Evolutionary conservation across 1,139 yeast species (phyloP).

Genomic region (Hyphopichia wangnamkhiaoensis): DNA sequence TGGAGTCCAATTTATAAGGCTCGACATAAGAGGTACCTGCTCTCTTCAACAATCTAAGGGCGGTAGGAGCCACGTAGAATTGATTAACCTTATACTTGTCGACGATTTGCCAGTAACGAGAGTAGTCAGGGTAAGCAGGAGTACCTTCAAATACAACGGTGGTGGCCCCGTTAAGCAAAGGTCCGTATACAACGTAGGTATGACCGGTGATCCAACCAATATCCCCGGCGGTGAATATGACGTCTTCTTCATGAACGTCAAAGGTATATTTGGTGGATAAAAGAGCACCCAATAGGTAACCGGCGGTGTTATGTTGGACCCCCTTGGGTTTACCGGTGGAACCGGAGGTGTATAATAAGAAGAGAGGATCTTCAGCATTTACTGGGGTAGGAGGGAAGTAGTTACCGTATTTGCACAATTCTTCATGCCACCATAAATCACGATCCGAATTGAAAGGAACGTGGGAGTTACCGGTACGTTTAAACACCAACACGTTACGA

Average conservation of each 20-base stretch:
- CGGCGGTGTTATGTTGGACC: conserved; percentile 75
- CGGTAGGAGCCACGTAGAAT: conserved; percentile 90
- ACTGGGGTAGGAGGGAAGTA: conserved; percentile 64
- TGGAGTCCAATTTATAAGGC: conserved; percentile 61
- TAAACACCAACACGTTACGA: conserved; percentile 66
- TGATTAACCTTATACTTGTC: conserved; percentile 77
- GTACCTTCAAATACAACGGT: conserved; percentile 85
- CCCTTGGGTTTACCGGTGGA: conserved; percentile 74
- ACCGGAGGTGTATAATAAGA: conserved; percentile 67
- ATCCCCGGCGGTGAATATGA: conserved; percentile 82
- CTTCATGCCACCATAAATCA: conserved; percentile 85
- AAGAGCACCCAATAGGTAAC: conserved; percentile 71
- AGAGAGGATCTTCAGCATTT: conserved; percentile 61
- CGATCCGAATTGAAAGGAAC: conserved; percentile 63
- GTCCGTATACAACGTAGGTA: conserved; percentile 81
- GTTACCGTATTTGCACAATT: conserved; percentile 64
- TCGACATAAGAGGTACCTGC: conserved; percentile 74
- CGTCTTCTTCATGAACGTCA: conserved; percentile 72
- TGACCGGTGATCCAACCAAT: conserved; percentile 92
- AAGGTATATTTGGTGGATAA: conserved; percentile 73
- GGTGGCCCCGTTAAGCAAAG: conserved; percentile 75
- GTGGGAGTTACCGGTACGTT: conserved; percentile 69
- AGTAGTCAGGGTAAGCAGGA: conserved; percentile 78
- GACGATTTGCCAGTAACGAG: conserved; percentile 83
- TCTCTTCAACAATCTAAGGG: conserved; percentile 76